These are phyloP conservation scores for Hermanozyma aechmeae DNA, from an alignment of 805 yeast genomes.

Conservation along the genomic window DNA sequence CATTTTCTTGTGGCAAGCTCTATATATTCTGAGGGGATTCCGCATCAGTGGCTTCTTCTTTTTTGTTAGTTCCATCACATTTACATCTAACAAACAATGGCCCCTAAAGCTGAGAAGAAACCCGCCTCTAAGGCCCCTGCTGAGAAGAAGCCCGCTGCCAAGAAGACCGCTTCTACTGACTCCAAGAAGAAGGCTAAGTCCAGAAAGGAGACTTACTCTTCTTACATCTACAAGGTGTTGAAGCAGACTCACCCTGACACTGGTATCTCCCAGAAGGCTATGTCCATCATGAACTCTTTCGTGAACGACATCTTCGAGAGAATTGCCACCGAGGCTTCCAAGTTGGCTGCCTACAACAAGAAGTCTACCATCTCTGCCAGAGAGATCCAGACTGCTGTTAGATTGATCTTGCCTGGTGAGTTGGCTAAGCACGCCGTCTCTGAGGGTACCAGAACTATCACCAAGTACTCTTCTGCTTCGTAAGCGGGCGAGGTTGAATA, in stretches of 20 bases:
- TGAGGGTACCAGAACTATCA: slow-evolving; percentile 97
- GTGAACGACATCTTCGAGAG: slow-evolving; percentile 98
- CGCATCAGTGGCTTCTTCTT: slow-evolving; percentile 8
- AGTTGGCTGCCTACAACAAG: slow-evolving; percentile 97
- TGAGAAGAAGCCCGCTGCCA: slow-evolving; percentile 86
- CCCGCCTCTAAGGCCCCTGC: slow-evolving; percentile 97
- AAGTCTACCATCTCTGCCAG: slow-evolving; percentile 96
- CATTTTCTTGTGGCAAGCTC: slow-evolving; percentile 10
- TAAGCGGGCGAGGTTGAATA: too few species aligned
- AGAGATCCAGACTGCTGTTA: slow-evolving; percentile 97
- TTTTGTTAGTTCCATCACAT: slow-evolving; percentile 3
- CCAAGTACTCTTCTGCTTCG: slow-evolving; percentile 79
- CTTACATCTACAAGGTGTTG: slow-evolving; percentile 96
- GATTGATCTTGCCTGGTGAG: slow-evolving; percentile 97
- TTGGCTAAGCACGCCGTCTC: slow-evolving; percentile 97
- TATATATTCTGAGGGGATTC: slow-evolving; percentile 11
- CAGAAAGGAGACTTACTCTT: slow-evolving; percentile 97
- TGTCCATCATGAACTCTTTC: slow-evolving; percentile 97
- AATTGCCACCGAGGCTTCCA: slow-evolving; percentile 95
- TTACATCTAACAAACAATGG: slow-evolving; percentile 13
- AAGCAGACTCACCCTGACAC: slow-evolving; percentile 99
- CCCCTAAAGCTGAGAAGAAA: slow-evolving; percentile 52
- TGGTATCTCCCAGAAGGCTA: slow-evolving; percentile 97
- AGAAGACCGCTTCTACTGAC: slow-evolving; percentile 69
- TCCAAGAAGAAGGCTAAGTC: slow-evolving; percentile 89